A percentile compares a stretch with the other conserved stretches of the same genome.
These are phyloP conservation scores for Groenewaldozyma sp. DNA, from an alignment of 1,139 yeast genomes.

Conservation along the genomic window DNA sequence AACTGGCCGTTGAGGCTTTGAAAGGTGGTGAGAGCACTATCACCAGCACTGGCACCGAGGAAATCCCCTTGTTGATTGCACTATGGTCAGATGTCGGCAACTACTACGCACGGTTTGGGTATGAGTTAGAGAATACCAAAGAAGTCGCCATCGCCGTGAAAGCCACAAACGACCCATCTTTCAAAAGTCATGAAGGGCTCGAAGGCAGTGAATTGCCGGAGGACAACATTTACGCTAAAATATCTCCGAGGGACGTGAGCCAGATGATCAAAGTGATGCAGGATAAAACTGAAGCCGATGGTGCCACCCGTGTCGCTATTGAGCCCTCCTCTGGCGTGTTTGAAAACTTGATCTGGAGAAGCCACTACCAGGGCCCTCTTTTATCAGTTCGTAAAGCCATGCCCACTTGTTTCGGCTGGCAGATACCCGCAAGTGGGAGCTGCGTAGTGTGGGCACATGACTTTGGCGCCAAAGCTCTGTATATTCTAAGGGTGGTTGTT, in stretches of 20 bases:
- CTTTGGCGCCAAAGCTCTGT: conserved; percentile 32
- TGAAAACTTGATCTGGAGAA: conserved; percentile 38
- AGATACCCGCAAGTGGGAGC: conserved; percentile 15
- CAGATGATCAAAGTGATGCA: conserved; percentile 22
- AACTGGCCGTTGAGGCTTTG: conserved; percentile 31
- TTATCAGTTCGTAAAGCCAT: conserved; percentile 9
- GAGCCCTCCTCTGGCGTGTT: conserved; percentile 33
- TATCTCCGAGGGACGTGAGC: conserved; percentile 28
- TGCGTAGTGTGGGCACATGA: conserved; percentile 42
- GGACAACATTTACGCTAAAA: conserved; percentile 22
- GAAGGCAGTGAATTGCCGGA: background rate
- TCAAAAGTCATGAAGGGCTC: background rate
- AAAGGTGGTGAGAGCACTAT: background rate
- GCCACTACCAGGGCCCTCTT: conserved; percentile 28
- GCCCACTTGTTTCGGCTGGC: conserved; percentile 27
- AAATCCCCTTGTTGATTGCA: conserved; percentile 36
- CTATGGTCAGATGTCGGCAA: conserved; percentile 70
- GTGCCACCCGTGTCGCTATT: conserved; percentile 27
- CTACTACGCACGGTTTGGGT: conserved; percentile 53
- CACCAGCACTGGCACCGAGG: background rate
- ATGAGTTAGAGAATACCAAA: conserved; percentile 29
- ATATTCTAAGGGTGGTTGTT: conserved; percentile 25
- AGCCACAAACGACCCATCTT: no score
- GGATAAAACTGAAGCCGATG: conserved; percentile 25
- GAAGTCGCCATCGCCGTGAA: conserved; percentile 20